These are phyloP conservation scores for Penicillium carneum DNA, from an alignment of 2,329 filamentous ascomycete species.

Conservation along the genomic window DNA sequence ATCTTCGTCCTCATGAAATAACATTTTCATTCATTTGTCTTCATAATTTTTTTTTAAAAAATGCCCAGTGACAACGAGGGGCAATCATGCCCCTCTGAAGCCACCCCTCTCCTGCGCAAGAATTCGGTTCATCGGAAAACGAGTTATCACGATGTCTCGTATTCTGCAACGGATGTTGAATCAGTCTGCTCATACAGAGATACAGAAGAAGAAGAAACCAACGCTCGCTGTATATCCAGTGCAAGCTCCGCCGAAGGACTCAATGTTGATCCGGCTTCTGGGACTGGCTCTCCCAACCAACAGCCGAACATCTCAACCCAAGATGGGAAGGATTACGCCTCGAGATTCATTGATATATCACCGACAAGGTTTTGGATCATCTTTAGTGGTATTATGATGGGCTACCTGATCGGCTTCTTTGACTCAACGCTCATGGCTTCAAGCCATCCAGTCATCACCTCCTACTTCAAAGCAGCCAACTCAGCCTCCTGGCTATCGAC, in stretches of 20 bases:
- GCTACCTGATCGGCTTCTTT: constrained; percentile 67
- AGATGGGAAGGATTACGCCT: constrained; percentile 36
- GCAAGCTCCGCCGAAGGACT: constrained; percentile 40
- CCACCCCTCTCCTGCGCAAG: constrained; percentile 27
- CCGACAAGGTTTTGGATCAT: constrained; percentile 66
- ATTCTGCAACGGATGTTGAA: constrained; percentile 17
- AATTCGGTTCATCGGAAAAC: constrained; percentile 9
- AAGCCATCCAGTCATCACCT: constrained; percentile 80
- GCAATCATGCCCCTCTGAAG: constrained; percentile 23
- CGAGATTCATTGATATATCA: constrained; percentile 50
- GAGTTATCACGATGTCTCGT: constrained; percentile 18
- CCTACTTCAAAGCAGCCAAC: constrained; percentile 78
- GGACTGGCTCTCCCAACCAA: constrained; percentile 12
- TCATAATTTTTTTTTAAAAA: not conserved
- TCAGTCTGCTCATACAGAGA: constrained; percentile 11
- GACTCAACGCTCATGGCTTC: constrained; percentile 84
- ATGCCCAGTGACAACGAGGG: not conserved
- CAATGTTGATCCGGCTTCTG: constrained; percentile 37
- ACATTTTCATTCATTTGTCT: not conserved
- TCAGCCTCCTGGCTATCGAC: constrained; percentile 84
- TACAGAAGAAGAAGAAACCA: constrained; percentile 33
- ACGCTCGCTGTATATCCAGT: constrained; percentile 31
- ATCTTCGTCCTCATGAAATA: constrained; percentile 2
- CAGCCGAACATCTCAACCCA: constrained; percentile 12
- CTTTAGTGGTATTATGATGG: constrained; percentile 65